Evolutionary conservation across 768 basidiomycete species (phyloP).

Genomic region (Tephrocybe sp.): DNA sequence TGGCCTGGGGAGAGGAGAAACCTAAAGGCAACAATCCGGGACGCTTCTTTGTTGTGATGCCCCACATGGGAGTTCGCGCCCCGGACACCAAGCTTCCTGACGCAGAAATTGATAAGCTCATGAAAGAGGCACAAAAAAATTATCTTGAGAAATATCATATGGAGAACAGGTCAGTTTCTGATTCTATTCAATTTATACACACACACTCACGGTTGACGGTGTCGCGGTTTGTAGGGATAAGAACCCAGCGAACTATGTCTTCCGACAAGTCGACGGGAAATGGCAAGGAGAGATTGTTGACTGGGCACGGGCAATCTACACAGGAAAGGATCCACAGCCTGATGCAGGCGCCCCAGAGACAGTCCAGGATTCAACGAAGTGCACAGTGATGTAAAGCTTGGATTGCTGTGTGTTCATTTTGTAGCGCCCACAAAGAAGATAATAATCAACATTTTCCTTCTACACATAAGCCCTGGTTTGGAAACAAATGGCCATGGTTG

Average conservation of each 20-base stretch:
- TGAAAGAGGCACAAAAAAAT: not conserved
- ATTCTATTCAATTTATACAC: not conserved
- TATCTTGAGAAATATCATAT: constrained; percentile 1
- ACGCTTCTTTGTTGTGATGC: constrained; percentile 6
- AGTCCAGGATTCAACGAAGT: not conserved
- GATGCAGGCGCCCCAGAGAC: not conserved
- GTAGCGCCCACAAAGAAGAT: too few relatives aligned
- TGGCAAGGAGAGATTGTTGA: constrained; percentile 12
- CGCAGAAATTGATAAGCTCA: not conserved
- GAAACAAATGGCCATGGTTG: too few relatives aligned
- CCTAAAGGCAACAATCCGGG: not conserved
- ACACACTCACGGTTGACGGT: too few relatives aligned
- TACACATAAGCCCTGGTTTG: too few relatives aligned
- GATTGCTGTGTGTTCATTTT: too few relatives aligned
- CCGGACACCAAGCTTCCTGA: not conserved
- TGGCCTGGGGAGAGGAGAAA: constrained; percentile 7
- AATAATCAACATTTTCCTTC: too few relatives aligned
- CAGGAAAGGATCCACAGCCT: not conserved
- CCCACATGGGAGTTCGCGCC: not conserved
- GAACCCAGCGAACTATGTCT: constrained; percentile 4
- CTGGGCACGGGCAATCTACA: not conserved
- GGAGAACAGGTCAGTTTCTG: constrained; percentile 2
- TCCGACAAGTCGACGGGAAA: not conserved
- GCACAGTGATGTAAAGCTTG: not conserved
- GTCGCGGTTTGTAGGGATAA: not conserved